Evolutionary conservation across 225 moss, liverwort and hornwort species (phyloP), one percentile per base, ranked within the genome.

Genomic region (Antitrichia curtipendula): DNA sequence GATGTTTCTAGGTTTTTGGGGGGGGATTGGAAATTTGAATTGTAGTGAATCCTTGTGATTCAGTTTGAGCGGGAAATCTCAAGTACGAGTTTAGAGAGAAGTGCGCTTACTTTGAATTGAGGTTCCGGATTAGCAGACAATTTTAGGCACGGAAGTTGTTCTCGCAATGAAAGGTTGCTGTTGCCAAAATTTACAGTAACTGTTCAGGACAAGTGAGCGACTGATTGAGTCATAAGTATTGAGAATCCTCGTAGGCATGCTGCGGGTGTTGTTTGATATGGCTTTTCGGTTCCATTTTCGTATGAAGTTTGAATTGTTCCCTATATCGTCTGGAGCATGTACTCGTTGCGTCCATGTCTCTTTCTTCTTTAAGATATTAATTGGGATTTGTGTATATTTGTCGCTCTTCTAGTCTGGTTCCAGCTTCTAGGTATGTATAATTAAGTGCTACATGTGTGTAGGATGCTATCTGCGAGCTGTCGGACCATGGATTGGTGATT

Each of bases 401-500:
- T 54, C 15, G 76, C 81, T 54, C 36, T 68, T 88, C 70, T 88
- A 60, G 65, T 83, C 43, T 85, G 27, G 41, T 61, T 90, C 41
- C 54, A 38, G 63, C 38, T 76, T 58, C 63, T 61, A n/a, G 62
- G 62, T 81, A 8, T 77, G 18, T 40, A 12, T 31, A 71, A 10
- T 63, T 13, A 40, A 31, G 24, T 49, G 32, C 64, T 86, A 53
- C 43, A 64, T 83, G 58, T 89, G 75, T 86, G 77, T 85, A 99
- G 99, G 97, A 99, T 91, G 96, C 99, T 53, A 87, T 97, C 71
- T 96, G 96, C 85, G 99, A 99, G 92, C 86, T 99, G 62, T 99
- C 99, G 73, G 96, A 97, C 88, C 99, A 99, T 84, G 99, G 99
- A 60, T 88, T 99, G 92, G 99, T 99, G 73, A 91, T 99, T 83